Base-by-base conservation (phyloP, 2,329 filamentous ascomycete genomes). In the Lizonia empirigonia region DNA sequence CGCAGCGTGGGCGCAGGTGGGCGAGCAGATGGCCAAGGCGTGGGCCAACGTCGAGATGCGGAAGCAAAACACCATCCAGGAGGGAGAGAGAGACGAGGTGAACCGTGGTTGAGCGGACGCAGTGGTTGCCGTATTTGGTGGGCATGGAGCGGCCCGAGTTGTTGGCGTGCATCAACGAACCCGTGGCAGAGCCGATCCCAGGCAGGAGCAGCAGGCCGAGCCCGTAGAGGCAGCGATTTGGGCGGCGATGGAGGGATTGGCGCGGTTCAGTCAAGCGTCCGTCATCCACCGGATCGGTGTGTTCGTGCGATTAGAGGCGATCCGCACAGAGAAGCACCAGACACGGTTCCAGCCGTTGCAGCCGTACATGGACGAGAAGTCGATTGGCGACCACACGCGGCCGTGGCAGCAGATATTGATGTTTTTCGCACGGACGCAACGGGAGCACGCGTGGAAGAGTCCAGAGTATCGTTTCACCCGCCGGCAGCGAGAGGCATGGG, bases 401-500 rank as follows among this genome's bases (percentile, higher is more conserved):
- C 49, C 26, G 20, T 63, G 37, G 53, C 38, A 58, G 52, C 34
- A 61, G 40, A 46, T 59, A 42, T 41, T 63, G 38, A 61, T 63
- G 27, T 63, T 60, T 52, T 60, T 62, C 35, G 36, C 33, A 16
- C 33, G 48, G 13, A 58, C 36, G 15, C 30, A 56, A 37, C 7
- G 29, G 13, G 19, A 50, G 35, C 34, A 56, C 26, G 29, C 39
- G 20, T 62, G 39, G 57, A 41, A 45, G 18, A 55, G 51, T 26
- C 55, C n/a, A n/a, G n/a, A n/a, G n/a, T n/a, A n/a, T n/a, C n/a
- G n/a, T n/a, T n/a, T n/a, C n/a, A n/a, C n/a, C n/a, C n/a, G n/a
- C n/a, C n/a, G n/a, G n/a, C n/a, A n/a, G n/a, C n/a, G n/a, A n/a
- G n/a, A n/a, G n/a, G n/a, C n/a, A n/a, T n/a, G n/a, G n/a, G n/a